Evolutionary conservation across 2,329 filamentous ascomycete genomes (phyloP).

Genomic region (Claviceps digitariae): DNA sequence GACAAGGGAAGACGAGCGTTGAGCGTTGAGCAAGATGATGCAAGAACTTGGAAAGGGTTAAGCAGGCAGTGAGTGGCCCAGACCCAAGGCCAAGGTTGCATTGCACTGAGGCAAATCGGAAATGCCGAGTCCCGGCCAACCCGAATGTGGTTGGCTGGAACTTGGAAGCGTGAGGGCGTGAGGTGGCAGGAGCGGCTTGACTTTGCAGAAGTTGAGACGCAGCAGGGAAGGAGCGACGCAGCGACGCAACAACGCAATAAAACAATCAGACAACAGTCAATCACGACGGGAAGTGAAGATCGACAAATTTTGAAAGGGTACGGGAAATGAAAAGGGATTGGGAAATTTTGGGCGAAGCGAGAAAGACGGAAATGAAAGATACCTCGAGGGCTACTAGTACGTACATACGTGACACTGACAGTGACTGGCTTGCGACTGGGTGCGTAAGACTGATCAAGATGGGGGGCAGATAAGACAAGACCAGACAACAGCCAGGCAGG

Average conservation of each 20-base stretch:
- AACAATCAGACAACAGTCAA: not conserved
- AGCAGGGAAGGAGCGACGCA: not conserved
- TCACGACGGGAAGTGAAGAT: too few species aligned
- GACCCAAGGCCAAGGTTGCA: not conserved
- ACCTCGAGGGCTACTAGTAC: too few species aligned
- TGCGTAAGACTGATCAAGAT: not conserved
- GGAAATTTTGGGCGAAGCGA: too few species aligned
- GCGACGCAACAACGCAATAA: not conserved
- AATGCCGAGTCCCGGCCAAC: conserved; percentile 5
- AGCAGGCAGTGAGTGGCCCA: not conserved
- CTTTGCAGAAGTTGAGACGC: not conserved
- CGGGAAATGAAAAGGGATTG: too few species aligned
- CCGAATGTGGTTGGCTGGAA: conserved; percentile 4
- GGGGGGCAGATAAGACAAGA: not conserved
- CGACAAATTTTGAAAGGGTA: too few species aligned
- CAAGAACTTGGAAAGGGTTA: not conserved
- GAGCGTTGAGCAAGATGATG: not conserved
- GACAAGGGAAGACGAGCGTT: not conserved
- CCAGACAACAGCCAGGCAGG: not conserved
- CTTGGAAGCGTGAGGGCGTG: not conserved
- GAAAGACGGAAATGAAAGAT: too few species aligned
- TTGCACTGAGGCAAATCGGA: conserved; percentile 4
- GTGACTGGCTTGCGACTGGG: too few species aligned
- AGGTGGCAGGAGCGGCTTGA: not conserved
- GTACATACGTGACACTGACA: too few species aligned